Evolutionary conservation across 257 asterid genomes (phyloP).

Genomic region (Scutellaria baicalensis): DNA sequence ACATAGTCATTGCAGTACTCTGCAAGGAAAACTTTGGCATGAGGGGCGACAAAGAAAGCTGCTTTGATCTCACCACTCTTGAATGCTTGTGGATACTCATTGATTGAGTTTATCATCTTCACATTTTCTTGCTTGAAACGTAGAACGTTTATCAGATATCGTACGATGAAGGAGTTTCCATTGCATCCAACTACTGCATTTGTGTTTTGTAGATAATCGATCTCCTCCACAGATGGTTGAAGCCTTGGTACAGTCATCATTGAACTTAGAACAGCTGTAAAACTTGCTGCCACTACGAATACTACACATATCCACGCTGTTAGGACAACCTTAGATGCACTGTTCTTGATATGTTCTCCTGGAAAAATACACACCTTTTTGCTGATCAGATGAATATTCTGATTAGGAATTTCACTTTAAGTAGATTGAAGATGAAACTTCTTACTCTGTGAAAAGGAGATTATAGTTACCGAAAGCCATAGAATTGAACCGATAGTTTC

Average conservation of each 20-base stretch:
- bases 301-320: constrained; percentile 45
- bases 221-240: constrained; percentile 31
- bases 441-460: constrained; percentile 52
- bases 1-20: constrained; percentile 45
- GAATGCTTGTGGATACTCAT: constrained; percentile 42
- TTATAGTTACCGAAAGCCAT: constrained; percentile 63
- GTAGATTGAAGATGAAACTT: constrained; percentile 16
- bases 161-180: constrained; percentile 34
- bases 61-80: constrained; percentile 43
- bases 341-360: constrained; percentile 41
- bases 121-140: constrained; percentile 34
- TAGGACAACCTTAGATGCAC: constrained; percentile 41
- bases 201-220: constrained; percentile 30
- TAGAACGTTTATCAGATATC: constrained; percentile 28
- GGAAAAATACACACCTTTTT: neutral
- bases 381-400: no score
- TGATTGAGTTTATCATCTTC: constrained; percentile 12
- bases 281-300: constrained; percentile 40
- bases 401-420: no score
- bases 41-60: constrained; percentile 55
- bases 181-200: constrained; percentile 55
- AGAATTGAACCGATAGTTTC: constrained; percentile 33
- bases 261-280: constrained; percentile 52
- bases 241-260: constrained; percentile 54
- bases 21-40: constrained; percentile 51